Conservation (phyloP, 1,284 basidiomycete genomes). For the Ustilago shanxiensis region DNA sequence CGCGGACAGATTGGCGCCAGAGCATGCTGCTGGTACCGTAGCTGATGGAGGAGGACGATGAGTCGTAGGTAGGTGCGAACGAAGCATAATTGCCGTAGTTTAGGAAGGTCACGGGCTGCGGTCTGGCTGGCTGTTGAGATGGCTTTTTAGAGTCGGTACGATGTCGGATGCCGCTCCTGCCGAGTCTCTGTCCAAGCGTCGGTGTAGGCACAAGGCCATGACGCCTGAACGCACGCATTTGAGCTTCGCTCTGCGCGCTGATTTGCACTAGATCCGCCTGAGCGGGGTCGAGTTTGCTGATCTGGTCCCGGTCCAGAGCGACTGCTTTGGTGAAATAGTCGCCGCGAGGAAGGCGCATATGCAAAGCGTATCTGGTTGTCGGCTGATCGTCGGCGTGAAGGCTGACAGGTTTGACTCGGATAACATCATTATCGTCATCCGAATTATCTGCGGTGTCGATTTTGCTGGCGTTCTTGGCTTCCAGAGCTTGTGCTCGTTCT, state of each 20-base stretch:
- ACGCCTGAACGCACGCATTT: conserved; percentile 30
- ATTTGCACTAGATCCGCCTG: conserved; percentile 60
- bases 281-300: conserved; percentile 49
- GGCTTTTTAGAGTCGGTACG: conserved; percentile 27
- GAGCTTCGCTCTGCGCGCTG: conserved; percentile 42
- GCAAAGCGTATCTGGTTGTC: conserved; percentile 56
- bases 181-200: conserved; percentile 48
- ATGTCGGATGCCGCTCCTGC: conserved; percentile 22
- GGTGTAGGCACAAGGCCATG: conserved; percentile 36
- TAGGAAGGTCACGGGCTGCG: conserved; percentile 50
- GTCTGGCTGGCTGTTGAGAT: conserved; percentile 19
- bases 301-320: conserved; percentile 26
- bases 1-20: conserved; percentile 26
- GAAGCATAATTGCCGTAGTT: conserved; percentile 61
- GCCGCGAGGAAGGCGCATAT: conserved; percentile 64
- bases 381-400: conserved; percentile 11
- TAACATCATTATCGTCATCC: not conserved
- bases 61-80: conserved; percentile 64
- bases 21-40: conserved; percentile 31
- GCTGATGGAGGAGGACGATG: conserved; percentile 44
- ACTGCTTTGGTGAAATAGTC: conserved; percentile 68
- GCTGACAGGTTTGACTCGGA: not conserved
- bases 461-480: conserved; percentile 22
- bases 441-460: not conserved
- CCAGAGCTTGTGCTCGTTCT: conserved; percentile 16